Conservation (phyloP, 1,284 basidiomycete genomes). For the Trichosporon sp. region DNA sequence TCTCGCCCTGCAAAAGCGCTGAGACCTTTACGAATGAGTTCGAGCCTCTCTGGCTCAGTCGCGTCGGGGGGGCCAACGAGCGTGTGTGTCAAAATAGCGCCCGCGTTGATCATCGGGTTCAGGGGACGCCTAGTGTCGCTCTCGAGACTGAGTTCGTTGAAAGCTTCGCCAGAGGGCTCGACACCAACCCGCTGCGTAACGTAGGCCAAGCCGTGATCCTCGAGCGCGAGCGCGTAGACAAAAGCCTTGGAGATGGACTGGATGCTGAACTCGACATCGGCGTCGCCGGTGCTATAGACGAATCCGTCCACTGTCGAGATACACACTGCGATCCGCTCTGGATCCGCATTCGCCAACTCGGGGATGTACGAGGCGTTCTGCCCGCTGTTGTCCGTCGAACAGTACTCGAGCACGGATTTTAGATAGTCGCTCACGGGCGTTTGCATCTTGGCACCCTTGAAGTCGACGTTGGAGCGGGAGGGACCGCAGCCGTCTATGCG, state of each 20-base stretch:
- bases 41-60: conserved; percentile 7
- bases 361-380: conserved; percentile 14
- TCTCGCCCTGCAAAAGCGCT: conserved; percentile 14
- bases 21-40: conserved; percentile 13
- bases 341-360: conserved; percentile 13
- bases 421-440: conserved; percentile 13
- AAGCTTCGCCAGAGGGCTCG: conserved; percentile 19
- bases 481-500: neutral
- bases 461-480: neutral
- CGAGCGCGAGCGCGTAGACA: conserved; percentile 18
- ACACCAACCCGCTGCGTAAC: conserved; percentile 9
- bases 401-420: neutral
- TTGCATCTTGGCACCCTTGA: conserved; percentile 7
- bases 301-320: conserved; percentile 16
- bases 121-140: conserved; percentile 11
- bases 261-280: conserved; percentile 16
- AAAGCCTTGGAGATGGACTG: conserved; percentile 22
- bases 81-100: conserved; percentile 15
- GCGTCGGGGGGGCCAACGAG: conserved; percentile 4
- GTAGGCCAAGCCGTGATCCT: conserved; percentile 12
- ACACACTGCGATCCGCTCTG: conserved; percentile 4
- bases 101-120: conserved; percentile 23
- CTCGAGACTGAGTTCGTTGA: conserved; percentile 19
- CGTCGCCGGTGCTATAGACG: conserved; percentile 15
- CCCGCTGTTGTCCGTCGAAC: neutral